Percentiles rank a stretch among this genome's conserved stretches.
phyloP scores from a whole-genome alignment of 2,329 filamentous ascomycete genomes.

The Cytospora paraplurivora region DNA sequence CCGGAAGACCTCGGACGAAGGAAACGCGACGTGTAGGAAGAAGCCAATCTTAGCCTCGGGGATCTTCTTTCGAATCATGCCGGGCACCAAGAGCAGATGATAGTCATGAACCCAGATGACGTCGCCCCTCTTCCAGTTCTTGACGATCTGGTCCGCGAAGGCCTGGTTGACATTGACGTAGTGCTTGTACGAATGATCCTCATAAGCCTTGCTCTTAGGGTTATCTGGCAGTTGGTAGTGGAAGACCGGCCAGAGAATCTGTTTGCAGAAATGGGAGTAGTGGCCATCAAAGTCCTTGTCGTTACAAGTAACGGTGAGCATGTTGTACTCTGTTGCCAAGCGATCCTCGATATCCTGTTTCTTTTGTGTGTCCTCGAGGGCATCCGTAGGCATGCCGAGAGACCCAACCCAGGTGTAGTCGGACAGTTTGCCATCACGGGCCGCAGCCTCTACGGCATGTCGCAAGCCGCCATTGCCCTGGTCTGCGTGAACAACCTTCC shows the following conservation, averaged over 20 bases:
- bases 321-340: slow-evolving; percentile 78
- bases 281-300: slow-evolving; percentile 95
- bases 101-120: slow-evolving; percentile 97
- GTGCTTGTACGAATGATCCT: slow-evolving; percentile 95
- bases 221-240: slow-evolving; percentile 98
- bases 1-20: slow-evolving; percentile 93
- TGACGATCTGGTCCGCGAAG: slow-evolving; percentile 87
- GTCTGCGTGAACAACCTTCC: slow-evolving; percentile 81
- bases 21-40: slow-evolving; percentile 93
- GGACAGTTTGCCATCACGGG: slow-evolving; percentile 66
- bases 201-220: slow-evolving; percentile 96
- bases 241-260: slow-evolving; percentile 96
- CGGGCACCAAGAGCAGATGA: slow-evolving; percentile 84
- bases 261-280: slow-evolving; percentile 96
- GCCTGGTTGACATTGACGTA: slow-evolving; percentile 91
- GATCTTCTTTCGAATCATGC: slow-evolving; percentile 85
- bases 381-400: slow-evolving; percentile 91
- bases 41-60: slow-evolving; percentile 95
- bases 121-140: slow-evolving; percentile 91
- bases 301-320: slow-evolving; percentile 79
- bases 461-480: slow-evolving; percentile 91
- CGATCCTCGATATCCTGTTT: slow-evolving; percentile 83
- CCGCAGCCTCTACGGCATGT: slow-evolving; percentile 81
- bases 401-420: slow-evolving; percentile 92
- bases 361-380: slow-evolving; percentile 70